Conservation (phyloP, 2,329 filamentous ascomycete species). For the Colletotrichum neosansevieriae region DNA sequence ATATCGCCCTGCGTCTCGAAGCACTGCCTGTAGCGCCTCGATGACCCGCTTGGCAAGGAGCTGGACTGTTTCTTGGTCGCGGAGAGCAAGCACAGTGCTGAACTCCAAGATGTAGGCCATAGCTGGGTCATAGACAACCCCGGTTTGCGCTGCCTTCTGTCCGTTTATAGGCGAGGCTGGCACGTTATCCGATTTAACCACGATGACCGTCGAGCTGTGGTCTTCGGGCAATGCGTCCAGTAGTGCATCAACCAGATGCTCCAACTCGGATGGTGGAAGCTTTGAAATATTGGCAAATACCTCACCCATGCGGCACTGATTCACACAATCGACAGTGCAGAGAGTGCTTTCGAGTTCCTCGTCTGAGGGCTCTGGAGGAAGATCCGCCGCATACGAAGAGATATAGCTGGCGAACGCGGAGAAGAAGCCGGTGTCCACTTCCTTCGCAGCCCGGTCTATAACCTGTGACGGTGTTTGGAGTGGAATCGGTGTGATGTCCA, state of each 20-base stretch:
- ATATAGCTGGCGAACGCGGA: conserved; percentile 97
- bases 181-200: conserved; percentile 87
- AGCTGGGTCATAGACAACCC: conserved; percentile 83
- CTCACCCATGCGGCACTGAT: conserved; percentile 85
- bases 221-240: conserved; percentile 90
- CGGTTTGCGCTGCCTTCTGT: conserved; percentile 64
- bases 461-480: conserved; percentile 92
- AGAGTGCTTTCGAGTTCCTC: conserved; percentile 97
- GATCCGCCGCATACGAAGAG: conserved; percentile 98
- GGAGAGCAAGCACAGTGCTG: conserved; percentile 83
- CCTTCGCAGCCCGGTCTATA: conserved; percentile 85
- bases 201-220: conserved; percentile 80
- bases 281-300: conserved; percentile 83
- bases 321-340: conserved; percentile 93
- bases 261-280: conserved; percentile 52
- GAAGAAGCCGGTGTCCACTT: conserved; percentile 86
- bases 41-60: conserved; percentile 83
- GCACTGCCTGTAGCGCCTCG: conserved; percentile 81
- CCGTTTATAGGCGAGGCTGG: conserved; percentile 71
- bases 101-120: conserved; percentile 93
- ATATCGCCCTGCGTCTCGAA: conserved; percentile 82
- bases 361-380: conserved; percentile 96
- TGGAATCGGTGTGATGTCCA: conserved; percentile 85
- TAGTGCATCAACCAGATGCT: conserved; percentile 72
- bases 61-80: conserved; percentile 79